phyloP scores from a whole-genome alignment of 768 basidiomycete species.

The Hirschioporus abietinus region DNA sequence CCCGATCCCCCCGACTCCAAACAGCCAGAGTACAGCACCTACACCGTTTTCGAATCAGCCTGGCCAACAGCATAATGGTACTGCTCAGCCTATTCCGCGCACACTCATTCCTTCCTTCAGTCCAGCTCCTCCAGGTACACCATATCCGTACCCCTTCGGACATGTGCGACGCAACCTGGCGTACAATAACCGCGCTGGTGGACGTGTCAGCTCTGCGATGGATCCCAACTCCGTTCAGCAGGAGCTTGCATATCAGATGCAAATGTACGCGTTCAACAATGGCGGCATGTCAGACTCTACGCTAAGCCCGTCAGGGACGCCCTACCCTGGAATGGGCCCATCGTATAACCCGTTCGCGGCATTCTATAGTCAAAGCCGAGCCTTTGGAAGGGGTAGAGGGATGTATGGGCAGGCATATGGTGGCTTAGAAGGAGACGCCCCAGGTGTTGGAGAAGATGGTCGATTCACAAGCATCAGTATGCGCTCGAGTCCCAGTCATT shows the following conservation, averaged over 20 bases:
- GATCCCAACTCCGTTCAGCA: slow-evolving; percentile 50
- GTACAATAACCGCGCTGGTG: slow-evolving; percentile 23
- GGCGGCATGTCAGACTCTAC: slow-evolving; percentile 67
- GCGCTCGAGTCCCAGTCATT: slow-evolving; percentile 67
- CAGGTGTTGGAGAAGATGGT: slow-evolving; percentile 24
- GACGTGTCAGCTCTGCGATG: slow-evolving; percentile 29
- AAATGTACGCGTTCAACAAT: slow-evolving; percentile 70
- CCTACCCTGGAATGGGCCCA: slow-evolving; percentile 47
- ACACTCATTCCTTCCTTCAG: slow-evolving; percentile 37
- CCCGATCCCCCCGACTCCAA: slow-evolving; percentile 76
- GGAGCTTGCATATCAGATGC: slow-evolving; percentile 72
- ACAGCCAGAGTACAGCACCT: slow-evolving; percentile 67
- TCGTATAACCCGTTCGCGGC: slow-evolving; percentile 65
- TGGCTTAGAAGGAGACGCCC: slow-evolving; percentile 34
- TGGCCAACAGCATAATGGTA: slow-evolving; percentile 37
- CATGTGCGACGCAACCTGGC: slow-evolving; percentile 50
- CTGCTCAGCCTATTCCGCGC: slow-evolving; percentile 21
- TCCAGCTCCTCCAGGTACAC: slow-evolving; percentile 59
- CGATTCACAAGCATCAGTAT: slow-evolving; percentile 48
- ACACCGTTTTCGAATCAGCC: slow-evolving; percentile 62
- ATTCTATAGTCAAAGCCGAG: slow-evolving; percentile 41
- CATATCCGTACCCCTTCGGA: slow-evolving; percentile 73
- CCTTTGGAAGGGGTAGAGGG: slow-evolving; percentile 11
- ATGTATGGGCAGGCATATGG: slow-evolving; percentile 30
- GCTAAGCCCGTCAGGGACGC: slow-evolving; percentile 70